Base-by-base conservation (phyloP, 2,329 filamentous ascomycete genomes). In the Trichoderma aggressivum region DNA sequence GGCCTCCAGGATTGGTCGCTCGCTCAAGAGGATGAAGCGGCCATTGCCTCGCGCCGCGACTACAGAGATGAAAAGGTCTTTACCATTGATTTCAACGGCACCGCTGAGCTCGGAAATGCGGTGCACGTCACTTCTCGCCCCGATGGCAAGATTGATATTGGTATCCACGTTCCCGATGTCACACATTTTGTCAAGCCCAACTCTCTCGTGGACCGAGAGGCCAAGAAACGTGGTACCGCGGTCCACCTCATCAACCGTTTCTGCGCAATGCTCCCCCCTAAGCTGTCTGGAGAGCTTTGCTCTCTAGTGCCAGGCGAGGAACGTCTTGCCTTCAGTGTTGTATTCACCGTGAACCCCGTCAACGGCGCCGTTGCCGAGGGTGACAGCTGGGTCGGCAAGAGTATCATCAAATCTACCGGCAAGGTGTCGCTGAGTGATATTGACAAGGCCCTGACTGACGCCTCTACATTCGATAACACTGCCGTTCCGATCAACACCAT, bases 111-210 rank as follows among this genome's bases (percentile, higher is more conserved):
- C 8, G 94, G 97, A 78, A 94, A 97, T 82, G 96, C 94, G 43
- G 89, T 98, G 75, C 96, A 99, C 78, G 89, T 98, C 83, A 97
- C 97, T 85, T 88, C 90, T 50, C 88, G 94, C 70, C 84, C 88
- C 16, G 92, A 97, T 81, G 94, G 93, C 78, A 92, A 93, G 81
- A 90, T 98, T 74, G 95, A 99, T 80, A 92, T 99, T 76, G 96
- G 94, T 83, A 90, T 98, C 71, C 96, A 99, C 82, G 93, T 99
- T 78, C 90, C 95, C 36, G 96, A 99, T 81, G 91, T 98, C 75
- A 91, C 96, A 73, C 94, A 99, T 83, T 99, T 99, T 79, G 93
- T 99, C 80, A 98, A 98, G 87, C 87, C 91, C 61, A 97, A 97
- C 84, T 97, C 94, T 18, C 88, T 98, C 59, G 94, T 98, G 64